A percentile compares a stretch with the other conserved stretches of the same genome.
phyloP scores from a whole-genome alignment of 2,329 filamentous ascomycete genomes.

The Nothomitra cinnamomea region DNA sequence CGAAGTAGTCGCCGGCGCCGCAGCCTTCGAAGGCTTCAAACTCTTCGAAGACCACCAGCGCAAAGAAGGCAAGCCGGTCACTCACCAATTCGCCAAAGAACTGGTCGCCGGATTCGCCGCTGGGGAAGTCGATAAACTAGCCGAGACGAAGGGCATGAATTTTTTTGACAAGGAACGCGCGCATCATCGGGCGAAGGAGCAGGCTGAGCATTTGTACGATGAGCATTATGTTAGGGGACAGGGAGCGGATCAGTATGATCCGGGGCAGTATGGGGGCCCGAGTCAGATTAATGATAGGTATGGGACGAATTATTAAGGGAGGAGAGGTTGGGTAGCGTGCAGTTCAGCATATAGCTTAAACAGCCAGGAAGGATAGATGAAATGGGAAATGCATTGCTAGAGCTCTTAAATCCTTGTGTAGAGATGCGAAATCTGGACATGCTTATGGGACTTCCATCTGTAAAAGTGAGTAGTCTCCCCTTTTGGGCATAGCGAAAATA shows the following conservation, averaged over 20 bases:
- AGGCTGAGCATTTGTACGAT: constrained; percentile 43
- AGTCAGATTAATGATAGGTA: not conserved
- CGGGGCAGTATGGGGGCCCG: constrained; percentile 15
- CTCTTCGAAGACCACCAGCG: constrained; percentile 61
- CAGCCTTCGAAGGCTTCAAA: constrained; percentile 67
- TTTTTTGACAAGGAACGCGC: constrained; percentile 39
- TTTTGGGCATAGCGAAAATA: no score
- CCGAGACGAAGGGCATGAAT: constrained; percentile 53
- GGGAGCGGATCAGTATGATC: constrained; percentile 35
- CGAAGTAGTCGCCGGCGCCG: constrained; percentile 58
- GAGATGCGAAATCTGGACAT: no score
- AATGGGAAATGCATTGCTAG: no score
- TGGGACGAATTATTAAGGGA: not conserved
- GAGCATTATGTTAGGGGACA: constrained; percentile 36
- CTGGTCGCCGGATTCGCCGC: constrained; percentile 53
- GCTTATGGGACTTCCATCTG: no score
- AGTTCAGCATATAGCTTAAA: no score
- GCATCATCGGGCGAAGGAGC: constrained; percentile 39
- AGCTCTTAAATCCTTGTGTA: no score
- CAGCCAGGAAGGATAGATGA: no score
- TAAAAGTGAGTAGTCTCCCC: no score
- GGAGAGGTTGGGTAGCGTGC: no score
- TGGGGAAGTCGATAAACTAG: constrained; percentile 59
- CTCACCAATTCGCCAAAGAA: constrained; percentile 64
- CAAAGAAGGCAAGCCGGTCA: constrained; percentile 49